Base-by-base conservation (phyloP, 495 filamentous ascomycete species). In the Aspergillus nanangensis region DNA sequence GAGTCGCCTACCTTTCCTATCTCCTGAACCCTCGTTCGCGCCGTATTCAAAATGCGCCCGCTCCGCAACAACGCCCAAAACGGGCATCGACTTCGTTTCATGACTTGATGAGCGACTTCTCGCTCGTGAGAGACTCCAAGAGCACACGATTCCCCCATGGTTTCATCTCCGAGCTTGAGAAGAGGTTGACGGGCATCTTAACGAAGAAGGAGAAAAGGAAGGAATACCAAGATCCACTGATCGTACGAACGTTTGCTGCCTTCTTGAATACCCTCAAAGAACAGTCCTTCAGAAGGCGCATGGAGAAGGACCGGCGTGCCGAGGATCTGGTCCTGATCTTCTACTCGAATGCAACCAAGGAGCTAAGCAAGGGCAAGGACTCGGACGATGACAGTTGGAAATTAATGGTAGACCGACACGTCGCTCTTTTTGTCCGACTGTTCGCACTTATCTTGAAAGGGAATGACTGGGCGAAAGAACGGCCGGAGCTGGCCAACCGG, bases 301-400 rank as follows among this genome's bases (percentile, higher is more conserved):
- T 96, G 75, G 90, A 96, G 54, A 95, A 96, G 67, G 93, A 96
- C 61, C 79, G 94, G 41, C 82, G 90, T 56, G 83, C 95, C 17
- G 94, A 99, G 64, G 90, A 95, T 55, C 67, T 92, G 23, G 77
- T 92, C 27, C 74, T 92, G 31, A 97, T 84, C 55, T 97, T 84
- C 71, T 96, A 82, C 76, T 96, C 79, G 51, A 91, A 84, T 71
- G 94, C 84, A 51, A 90, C 87, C 24, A 96, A 95, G 67, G 92
- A 95, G 38, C 72, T 96, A 48, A 61, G 71, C 40, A 90, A 90
- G 48, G 87, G 88, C 36, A 92, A 88, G 61, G 66, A 79, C 4
- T 74, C 81, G 1, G 84, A 85, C n/a, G 91, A 96, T 65, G 87
- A 94, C 60, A 79, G 79, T 32, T 97, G 91, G 90, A 96, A 90